These are phyloP conservation scores for Alternaria angustiovoidea DNA, from an alignment of 2,329 filamentous ascomycete genomes.

Conservation along the genomic window DNA sequence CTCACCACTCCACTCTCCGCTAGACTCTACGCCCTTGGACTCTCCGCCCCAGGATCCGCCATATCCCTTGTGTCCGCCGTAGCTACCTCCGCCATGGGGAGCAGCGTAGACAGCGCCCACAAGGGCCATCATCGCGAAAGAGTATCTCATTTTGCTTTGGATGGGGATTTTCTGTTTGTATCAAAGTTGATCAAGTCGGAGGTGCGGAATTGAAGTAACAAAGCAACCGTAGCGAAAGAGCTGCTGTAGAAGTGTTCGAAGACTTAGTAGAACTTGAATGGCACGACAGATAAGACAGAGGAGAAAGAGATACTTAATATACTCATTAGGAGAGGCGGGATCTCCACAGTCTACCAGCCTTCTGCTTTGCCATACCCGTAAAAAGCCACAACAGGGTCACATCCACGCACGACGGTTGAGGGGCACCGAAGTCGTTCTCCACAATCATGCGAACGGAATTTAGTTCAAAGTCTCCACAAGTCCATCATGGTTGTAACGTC, in stretches of 20 bases:
- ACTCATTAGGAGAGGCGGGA: conserved; percentile 23
- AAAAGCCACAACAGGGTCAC: conserved; percentile 36
- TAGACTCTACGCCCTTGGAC: not conserved
- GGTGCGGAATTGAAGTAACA: conserved; percentile 39
- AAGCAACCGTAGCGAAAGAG: conserved; percentile 52
- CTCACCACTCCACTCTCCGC: not conserved
- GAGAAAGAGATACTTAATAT: conserved; percentile 38
- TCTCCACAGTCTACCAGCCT: conserved; percentile 32
- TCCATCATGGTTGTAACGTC: conserved; percentile 26
- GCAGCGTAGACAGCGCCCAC: conserved; percentile 39
- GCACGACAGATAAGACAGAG: conserved; percentile 15
- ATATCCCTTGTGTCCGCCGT: not conserved
- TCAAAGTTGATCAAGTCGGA: conserved; percentile 26
- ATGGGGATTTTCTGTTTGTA: conserved; percentile 18
- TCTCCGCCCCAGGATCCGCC: not conserved
- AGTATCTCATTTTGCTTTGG: conserved; percentile 41
- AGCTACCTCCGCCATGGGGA: conserved; percentile 15
- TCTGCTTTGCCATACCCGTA: conserved; percentile 23
- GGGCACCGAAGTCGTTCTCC: conserved; percentile 22
- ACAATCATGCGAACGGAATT: conserved; percentile 18
- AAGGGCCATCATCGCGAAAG: conserved; percentile 43
- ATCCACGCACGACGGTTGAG: conserved; percentile 38
- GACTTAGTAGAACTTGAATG: not conserved
- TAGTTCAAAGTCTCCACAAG: conserved; percentile 17
- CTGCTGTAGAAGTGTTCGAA: conserved; percentile 29